Conservation (phyloP, 2,329 filamentous ascomycete genomes). For the Exophiala alcalophila region DNA sequence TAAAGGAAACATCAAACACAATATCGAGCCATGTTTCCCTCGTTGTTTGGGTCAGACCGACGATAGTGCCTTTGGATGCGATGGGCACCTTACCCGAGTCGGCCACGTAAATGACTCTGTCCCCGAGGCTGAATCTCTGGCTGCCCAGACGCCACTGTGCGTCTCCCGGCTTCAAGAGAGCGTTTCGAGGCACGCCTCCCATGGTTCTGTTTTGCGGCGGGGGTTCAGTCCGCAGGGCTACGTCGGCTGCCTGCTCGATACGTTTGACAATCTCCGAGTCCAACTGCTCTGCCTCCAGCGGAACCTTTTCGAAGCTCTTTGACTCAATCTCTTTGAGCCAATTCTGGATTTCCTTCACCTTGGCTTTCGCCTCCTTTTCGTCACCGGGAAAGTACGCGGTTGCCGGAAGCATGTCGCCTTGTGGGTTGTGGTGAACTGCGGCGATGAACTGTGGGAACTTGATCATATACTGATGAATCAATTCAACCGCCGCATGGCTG, state of each 20-base stretch:
- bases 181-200: slow-evolving; percentile 77
- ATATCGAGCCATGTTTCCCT: slow-evolving; percentile 81
- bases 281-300: slow-evolving; percentile 91
- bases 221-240: slow-evolving; percentile 52
- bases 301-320: slow-evolving; percentile 91
- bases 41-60: slow-evolving; percentile 85
- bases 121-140: slow-evolving; percentile 79
- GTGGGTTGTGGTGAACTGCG: slow-evolving; percentile 78
- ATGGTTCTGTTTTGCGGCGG: slow-evolving; percentile 65
- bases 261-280: slow-evolving; percentile 83
- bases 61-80: slow-evolving; percentile 85
- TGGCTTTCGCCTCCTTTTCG: slow-evolving; percentile 60
- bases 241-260: slow-evolving; percentile 74
- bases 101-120: slow-evolving; percentile 88
- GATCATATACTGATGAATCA: slow-evolving; percentile 86
- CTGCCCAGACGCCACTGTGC: slow-evolving; percentile 88
- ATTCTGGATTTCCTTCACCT: slow-evolving; percentile 87
- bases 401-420: slow-evolving; percentile 77
- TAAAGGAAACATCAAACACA: slow-evolving; percentile 91
- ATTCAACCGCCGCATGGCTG: slow-evolving; percentile 73
- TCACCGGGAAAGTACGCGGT: slow-evolving; percentile 79
- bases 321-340: slow-evolving; percentile 92
- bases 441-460: slow-evolving; percentile 94
- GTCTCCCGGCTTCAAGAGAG: slow-evolving; percentile 87
- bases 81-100: slow-evolving; percentile 94